Evolutionary conservation across 1,139 yeast species (phyloP).

Genomic region (Lizanozyma gosingica): DNA sequence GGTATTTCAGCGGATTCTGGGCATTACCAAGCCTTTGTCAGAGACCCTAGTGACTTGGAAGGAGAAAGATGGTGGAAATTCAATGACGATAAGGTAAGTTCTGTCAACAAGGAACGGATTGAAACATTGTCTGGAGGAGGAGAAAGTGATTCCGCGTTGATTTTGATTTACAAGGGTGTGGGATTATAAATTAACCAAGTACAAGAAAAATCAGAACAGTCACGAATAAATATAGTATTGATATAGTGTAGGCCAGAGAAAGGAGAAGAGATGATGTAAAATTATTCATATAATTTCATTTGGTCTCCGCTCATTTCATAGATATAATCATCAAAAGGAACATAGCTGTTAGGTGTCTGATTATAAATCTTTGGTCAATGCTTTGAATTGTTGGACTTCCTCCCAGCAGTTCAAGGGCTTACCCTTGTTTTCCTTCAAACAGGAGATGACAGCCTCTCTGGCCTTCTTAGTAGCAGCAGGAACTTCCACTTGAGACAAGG

Average conservation of each 20-base stretch:
- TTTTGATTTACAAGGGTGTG: conserved; percentile 74
- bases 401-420: conserved; percentile 85
- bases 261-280: no score
- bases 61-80: conserved; percentile 88
- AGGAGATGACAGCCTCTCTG: conserved; percentile 50
- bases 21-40: conserved; percentile 86
- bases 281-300: no score
- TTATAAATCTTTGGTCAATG: conserved; percentile 30
- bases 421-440: conserved; percentile 62
- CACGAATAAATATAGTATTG: background rate
- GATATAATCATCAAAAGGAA: no score
- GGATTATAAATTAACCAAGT: conserved; percentile 31
- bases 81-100: conserved; percentile 85
- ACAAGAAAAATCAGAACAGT: background rate
- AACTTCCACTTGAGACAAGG: conserved; percentile 13
- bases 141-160: conserved; percentile 91
- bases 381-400: conserved; percentile 67
- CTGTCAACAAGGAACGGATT: conserved; percentile 68
- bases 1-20: conserved; percentile 98
- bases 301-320: no score
- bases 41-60: conserved; percentile 52
- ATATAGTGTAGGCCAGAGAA: background rate
- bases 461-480: conserved; percentile 28
- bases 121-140: conserved; percentile 94
- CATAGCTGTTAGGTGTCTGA: no score